Conservation (phyloP, 192 early-diverging fungal genomes). For the Coemansia sp. region DNA sequence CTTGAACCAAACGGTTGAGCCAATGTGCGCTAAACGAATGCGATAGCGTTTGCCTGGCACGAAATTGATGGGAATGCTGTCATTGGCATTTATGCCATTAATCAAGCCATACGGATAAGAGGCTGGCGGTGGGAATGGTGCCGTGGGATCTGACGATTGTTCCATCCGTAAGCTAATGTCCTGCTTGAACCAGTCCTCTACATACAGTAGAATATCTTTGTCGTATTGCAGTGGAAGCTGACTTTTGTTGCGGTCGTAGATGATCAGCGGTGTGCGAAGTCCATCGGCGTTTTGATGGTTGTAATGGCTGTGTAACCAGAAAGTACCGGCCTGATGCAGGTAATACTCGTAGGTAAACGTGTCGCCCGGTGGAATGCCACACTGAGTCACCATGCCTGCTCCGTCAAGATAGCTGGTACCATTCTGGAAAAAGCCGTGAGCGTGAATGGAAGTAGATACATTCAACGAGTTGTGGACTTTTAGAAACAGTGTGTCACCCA, state of each 20-base stretch:
- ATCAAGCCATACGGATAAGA: slow-evolving; percentile 5
- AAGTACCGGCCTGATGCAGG: slow-evolving; percentile 67
- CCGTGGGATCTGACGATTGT: neutral
- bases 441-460: slow-evolving; percentile 57
- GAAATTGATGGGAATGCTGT: slow-evolving; percentile 10
- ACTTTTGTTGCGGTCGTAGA: slow-evolving; percentile 38
- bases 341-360: slow-evolving; percentile 64
- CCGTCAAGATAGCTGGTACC: slow-evolving; percentile 66
- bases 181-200: slow-evolving; percentile 7
- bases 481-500: slow-evolving; percentile 20
- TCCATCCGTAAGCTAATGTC: neutral
- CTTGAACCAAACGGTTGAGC: slow-evolving; percentile 13
- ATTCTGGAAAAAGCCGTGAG: slow-evolving; percentile 73
- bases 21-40: slow-evolving; percentile 13
- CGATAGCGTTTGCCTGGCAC: slow-evolving; percentile 14
- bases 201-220: neutral
- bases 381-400: slow-evolving; percentile 61
- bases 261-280: slow-evolving; percentile 62
- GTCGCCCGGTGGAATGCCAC: slow-evolving; percentile 61
- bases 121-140: neutral
- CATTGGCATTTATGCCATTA: slow-evolving; percentile 13
- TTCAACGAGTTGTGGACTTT: slow-evolving; percentile 54
- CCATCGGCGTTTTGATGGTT: slow-evolving; percentile 72
- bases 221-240: neutral
- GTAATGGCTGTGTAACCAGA: slow-evolving; percentile 72